Evolutionary conservation across 768 basidiomycete genomes (phyloP).

Genomic region (Lactarius trivialis): DNA sequence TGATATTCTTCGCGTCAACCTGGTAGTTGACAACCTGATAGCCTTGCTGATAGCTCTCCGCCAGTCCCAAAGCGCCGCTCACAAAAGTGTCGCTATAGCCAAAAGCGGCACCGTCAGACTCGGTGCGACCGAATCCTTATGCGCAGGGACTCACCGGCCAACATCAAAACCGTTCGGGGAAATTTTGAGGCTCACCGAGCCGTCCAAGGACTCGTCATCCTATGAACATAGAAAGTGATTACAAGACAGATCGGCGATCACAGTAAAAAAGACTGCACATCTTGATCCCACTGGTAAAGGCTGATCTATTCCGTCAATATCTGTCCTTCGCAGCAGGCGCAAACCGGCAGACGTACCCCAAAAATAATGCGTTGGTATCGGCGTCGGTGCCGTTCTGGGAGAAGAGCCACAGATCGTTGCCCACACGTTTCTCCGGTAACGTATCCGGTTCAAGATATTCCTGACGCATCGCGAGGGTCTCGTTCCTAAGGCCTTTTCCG

Average conservation of each 20-base stretch:
- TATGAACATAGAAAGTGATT: no score
- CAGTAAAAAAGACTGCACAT: slow-evolving; percentile 4
- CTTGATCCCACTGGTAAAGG: slow-evolving; percentile 26
- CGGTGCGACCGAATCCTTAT: neutral
- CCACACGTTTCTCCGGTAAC: slow-evolving; percentile 24
- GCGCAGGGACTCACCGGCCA: slow-evolving; percentile 25
- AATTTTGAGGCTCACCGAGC: no score
- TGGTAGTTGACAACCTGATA: slow-evolving; percentile 32
- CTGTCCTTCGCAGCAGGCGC: no score
- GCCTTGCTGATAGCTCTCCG: no score
- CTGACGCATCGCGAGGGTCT: slow-evolving; percentile 40
- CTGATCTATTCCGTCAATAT: slow-evolving; percentile 6
- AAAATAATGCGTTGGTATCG: slow-evolving; percentile 31
- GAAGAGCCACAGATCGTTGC: slow-evolving; percentile 23
- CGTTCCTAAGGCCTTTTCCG: slow-evolving; percentile 39
- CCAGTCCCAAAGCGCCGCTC: no score
- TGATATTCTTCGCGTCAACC: slow-evolving; percentile 41
- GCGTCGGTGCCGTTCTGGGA: slow-evolving; percentile 30
- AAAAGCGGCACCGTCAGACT: neutral
- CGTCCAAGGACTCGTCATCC: no score
- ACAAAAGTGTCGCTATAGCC: slow-evolving; percentile 11
- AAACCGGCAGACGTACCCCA: slow-evolving; percentile 27
- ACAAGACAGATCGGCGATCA: neutral
- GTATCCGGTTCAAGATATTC: slow-evolving; percentile 30
- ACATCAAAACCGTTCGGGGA: slow-evolving; percentile 29